Evolutionary conservation across 1,139 yeast genomes (phyloP).

Genomic region (Yamadazyma taylorii): DNA sequence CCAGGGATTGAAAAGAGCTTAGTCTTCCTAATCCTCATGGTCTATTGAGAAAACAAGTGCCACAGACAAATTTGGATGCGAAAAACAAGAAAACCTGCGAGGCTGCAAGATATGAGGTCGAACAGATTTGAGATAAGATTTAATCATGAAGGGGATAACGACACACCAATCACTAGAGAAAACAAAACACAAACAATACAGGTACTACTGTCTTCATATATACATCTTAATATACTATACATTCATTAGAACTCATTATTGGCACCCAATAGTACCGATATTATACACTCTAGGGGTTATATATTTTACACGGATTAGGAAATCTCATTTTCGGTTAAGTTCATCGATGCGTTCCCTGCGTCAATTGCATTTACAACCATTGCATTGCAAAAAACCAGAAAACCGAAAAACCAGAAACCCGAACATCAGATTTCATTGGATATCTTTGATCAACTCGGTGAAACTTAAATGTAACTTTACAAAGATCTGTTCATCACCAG

Average conservation of each 20-base stretch:
- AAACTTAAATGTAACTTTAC: slow-evolving; percentile 70
- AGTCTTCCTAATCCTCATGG: background rate
- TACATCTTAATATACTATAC: no score
- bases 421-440: no score
- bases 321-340: background rate
- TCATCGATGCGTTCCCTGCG: slow-evolving; percentile 2
- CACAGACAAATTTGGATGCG: slow-evolving; percentile 2
- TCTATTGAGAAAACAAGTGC: background rate
- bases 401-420: background rate
- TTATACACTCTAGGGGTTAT: no score
- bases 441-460: slow-evolving; percentile 39
- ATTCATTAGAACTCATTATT: no score
- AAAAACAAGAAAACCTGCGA: background rate
- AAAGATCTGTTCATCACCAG: slow-evolving; percentile 61
- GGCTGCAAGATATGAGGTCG: no score
- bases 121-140: background rate
- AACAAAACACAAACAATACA: no score
- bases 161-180: no score
- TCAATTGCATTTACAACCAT: slow-evolving; percentile 1
- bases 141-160: no score
- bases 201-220: no score
- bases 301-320: no score
- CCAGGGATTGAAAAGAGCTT: no score
- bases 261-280: no score
- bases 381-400: background rate